Percentiles rank a stretch among this genome's conserved stretches.
These are phyloP conservation scores for Ustilago bromivora DNA, from an alignment of 1,284 basidiomycete genomes.

Conservation along the genomic window DNA sequence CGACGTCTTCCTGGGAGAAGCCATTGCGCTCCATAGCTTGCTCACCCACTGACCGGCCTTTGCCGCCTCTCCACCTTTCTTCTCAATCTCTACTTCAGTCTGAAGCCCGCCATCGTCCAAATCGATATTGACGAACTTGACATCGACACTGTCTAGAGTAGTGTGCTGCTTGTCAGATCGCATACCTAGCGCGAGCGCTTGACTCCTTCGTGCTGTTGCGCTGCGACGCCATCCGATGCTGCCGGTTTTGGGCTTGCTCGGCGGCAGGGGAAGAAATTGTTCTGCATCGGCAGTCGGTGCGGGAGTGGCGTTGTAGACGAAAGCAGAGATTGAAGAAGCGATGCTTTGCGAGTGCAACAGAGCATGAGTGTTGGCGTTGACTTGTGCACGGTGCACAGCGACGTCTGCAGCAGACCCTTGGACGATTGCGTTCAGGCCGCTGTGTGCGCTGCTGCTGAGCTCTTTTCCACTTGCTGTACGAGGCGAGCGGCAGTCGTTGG, in stretches of 20 bases:
- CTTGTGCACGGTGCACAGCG: constrained; percentile 32
- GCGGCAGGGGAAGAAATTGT: constrained; percentile 12
- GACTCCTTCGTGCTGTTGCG: constrained; percentile 14
- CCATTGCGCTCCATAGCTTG: constrained; percentile 44
- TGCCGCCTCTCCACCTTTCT: constrained; percentile 6
- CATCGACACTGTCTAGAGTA: constrained; percentile 18
- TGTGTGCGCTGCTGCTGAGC: constrained; percentile 15
- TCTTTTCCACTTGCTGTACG: constrained; percentile 38
- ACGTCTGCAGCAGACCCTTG: constrained; percentile 20
- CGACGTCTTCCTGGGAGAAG: constrained; percentile 25
- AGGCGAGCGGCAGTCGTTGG: constrained; percentile 45
- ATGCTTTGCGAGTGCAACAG: constrained; percentile 46
- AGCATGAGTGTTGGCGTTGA: constrained; percentile 8
- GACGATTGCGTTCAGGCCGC: constrained; percentile 19
- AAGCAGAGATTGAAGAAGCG: constrained; percentile 57
- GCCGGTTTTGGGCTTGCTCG: constrained; percentile 8
- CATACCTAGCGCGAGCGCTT: constrained; percentile 25
- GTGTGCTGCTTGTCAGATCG: constrained; percentile 10
- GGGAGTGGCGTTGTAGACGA: constrained; percentile 59
- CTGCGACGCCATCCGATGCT: constrained; percentile 42
- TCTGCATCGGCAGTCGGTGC: constrained; percentile 10
- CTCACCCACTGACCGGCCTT: constrained; percentile 41
- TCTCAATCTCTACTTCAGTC: constrained; percentile 22
- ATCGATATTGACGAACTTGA: constrained; percentile 50
- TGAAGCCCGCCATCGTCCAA: constrained; percentile 30